A percentile compares a stretch with the other conserved stretches of the same genome.
phyloP scores from a whole-genome alignment of 176 grass and related monocot species.

The Zea luxurians region DNA sequence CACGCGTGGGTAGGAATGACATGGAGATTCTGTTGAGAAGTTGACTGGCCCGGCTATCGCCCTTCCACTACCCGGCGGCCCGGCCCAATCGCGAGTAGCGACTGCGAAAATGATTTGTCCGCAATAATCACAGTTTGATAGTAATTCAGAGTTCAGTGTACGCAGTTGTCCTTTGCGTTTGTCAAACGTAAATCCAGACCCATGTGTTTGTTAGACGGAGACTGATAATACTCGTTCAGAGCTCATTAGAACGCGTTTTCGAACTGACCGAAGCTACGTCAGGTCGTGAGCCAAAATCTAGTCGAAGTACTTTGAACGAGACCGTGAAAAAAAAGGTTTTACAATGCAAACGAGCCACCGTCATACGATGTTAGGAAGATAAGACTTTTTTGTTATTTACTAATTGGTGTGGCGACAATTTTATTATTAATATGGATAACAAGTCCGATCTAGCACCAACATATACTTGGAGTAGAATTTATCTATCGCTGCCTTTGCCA shows the following conservation, averaged over 20 bases:
- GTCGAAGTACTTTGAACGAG: too few relatives aligned
- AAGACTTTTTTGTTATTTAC: too few relatives aligned
- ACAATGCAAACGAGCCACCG: too few relatives aligned
- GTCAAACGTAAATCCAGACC: not conserved
- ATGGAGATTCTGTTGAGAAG: slow-evolving; percentile 18
- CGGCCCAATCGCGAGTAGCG: not conserved
- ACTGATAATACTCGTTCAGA: too few relatives aligned
- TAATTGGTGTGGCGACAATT: too few relatives aligned
- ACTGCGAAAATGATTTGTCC: slow-evolving; percentile 15
- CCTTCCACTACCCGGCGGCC: not conserved
- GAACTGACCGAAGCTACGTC: not conserved
- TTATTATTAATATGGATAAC: too few relatives aligned
- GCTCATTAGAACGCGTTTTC: not conserved
- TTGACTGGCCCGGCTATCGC: not conserved
- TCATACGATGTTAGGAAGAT: too few relatives aligned
- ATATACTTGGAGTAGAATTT: too few relatives aligned
- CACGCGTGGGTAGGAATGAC: slow-evolving; percentile 37
- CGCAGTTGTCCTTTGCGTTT: too few relatives aligned
- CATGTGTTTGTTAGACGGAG: not conserved
- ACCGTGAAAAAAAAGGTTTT: too few relatives aligned
- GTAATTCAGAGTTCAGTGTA: not conserved
- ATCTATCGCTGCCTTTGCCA: too few relatives aligned
- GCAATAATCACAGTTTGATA: not conserved
- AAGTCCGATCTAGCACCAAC: too few relatives aligned
- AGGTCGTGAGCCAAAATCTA: not conserved